A percentile compares a stretch with the other conserved stretches of the same genome.
Conservation (phyloP, 2,329 filamentous ascomycete genomes). For the Immersiporthe knoxdaviesiana region DNA sequence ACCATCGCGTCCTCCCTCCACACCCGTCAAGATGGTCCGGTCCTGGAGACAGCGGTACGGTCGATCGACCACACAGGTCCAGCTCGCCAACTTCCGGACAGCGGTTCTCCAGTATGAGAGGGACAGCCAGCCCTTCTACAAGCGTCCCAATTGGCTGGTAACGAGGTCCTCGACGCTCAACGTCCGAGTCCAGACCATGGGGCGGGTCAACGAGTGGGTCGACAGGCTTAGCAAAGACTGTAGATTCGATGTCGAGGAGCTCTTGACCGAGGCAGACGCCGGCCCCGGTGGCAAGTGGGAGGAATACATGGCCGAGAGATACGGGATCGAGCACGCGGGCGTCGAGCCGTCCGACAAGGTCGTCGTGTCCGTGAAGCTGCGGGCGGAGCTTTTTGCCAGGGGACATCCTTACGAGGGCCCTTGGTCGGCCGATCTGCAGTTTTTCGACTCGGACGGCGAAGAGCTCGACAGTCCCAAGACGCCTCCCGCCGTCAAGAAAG, state of each 20-base stretch:
- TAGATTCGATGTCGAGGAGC: neutral
- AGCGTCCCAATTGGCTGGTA: neutral
- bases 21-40: neutral
- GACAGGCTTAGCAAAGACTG: neutral
- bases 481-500: neutral
- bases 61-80: neutral
- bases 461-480: neutral
- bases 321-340: neutral
- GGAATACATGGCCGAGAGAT: neutral
- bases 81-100: neutral
- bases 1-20: neutral
- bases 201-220: neutral
- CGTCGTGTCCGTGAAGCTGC: neutral
- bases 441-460: conserved; percentile 1
- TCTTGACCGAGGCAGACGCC: conserved; percentile 3
- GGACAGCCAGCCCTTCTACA: too few species aligned
- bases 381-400: neutral
- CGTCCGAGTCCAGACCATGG: neutral
- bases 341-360: neutral
- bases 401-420: neutral
- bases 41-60: conserved; percentile 3
- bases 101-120: neutral
- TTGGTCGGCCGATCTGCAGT: neutral
- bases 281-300: conserved; percentile 21
- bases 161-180: neutral